Conservation (phyloP, 2,329 filamentous ascomycete genomes). For the Emydomyces testavorans region DNA sequence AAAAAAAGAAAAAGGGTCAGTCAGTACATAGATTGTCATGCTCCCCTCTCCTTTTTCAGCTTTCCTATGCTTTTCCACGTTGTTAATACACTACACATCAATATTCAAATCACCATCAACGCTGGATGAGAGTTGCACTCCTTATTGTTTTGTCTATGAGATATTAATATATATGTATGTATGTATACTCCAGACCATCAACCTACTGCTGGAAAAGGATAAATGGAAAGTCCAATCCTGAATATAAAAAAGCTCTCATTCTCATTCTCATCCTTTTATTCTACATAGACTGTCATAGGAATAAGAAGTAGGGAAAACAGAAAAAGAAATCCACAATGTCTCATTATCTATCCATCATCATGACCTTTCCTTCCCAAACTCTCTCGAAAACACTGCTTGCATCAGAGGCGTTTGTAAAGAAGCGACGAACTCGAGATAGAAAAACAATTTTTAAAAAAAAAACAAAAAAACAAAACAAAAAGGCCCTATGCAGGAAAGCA, state of each 20-base stretch:
- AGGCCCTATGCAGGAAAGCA: slow-evolving; percentile 3
- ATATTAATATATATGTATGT: too few relatives aligned
- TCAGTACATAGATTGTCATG: background rate
- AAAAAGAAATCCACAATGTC: background rate
- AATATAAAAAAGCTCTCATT: slow-evolving; percentile 8
- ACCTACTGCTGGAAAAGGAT: background rate
- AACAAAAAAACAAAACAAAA: background rate
- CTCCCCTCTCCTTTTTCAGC: background rate
- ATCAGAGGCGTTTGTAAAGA: background rate
- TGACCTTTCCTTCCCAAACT: background rate
- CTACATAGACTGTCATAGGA: too few relatives aligned
- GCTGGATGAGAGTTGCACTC: too few relatives aligned
- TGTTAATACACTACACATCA: too few relatives aligned
- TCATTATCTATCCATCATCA: slow-evolving; percentile 3
- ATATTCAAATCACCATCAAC: too few relatives aligned
- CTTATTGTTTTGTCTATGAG: too few relatives aligned
- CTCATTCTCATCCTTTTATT: slow-evolving; percentile 6
- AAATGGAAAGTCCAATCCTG: background rate
- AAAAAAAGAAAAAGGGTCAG: background rate
- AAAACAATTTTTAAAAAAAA: too few relatives aligned
- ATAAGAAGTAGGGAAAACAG: too few relatives aligned
- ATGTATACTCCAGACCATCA: background rate
- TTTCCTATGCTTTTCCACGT: too few relatives aligned
- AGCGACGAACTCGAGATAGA: background rate
- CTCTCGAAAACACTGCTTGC: background rate